phyloP scores from a whole-genome alignment of 352 stramenopile genomes.

The Globisporangium parvum region DNA sequence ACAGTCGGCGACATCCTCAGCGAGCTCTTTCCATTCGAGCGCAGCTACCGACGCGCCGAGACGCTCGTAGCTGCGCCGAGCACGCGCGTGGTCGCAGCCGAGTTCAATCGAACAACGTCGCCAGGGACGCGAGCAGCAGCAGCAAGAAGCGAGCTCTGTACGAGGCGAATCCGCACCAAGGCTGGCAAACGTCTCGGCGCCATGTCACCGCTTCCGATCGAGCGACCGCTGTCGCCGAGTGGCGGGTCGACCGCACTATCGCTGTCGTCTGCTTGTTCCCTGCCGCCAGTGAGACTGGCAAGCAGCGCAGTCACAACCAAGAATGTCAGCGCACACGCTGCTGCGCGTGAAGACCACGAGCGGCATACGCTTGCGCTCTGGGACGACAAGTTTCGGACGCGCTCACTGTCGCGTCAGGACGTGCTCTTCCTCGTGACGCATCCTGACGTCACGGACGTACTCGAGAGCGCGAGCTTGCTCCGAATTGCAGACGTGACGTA shows the following conservation, averaged over 20 bases:
- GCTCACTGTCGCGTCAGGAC: slow-evolving; percentile 31
- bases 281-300: too few species aligned
- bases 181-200: too few species aligned
- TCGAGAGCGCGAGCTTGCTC: slow-evolving; percentile 44
- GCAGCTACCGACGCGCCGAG: slow-evolving; percentile 19
- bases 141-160: neutral
- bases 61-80: slow-evolving; percentile 1
- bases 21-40: slow-evolving; percentile 28
- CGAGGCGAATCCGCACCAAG: too few species aligned
- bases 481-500: slow-evolving; percentile 22
- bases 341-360: slow-evolving; percentile 1
- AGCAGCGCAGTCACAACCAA: neutral
- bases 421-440: slow-evolving; percentile 38
- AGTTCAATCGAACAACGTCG: neutral
- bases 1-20: slow-evolving; percentile 27
- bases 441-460: slow-evolving; percentile 24
- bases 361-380: slow-evolving; percentile 30
- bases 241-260: neutral
- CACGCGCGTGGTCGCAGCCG: neutral
- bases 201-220: slow-evolving; percentile 1
- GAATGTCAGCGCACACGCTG: neutral
- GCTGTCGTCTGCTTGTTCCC: neutral
- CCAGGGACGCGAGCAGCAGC: slow-evolving; percentile 11
- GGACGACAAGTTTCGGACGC: slow-evolving; percentile 49
- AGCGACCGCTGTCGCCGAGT: neutral